These are phyloP conservation scores for Thinopyrum elongatum DNA, from an alignment of 176 grass and related monocot genomes.

Conservation along the genomic window DNA sequence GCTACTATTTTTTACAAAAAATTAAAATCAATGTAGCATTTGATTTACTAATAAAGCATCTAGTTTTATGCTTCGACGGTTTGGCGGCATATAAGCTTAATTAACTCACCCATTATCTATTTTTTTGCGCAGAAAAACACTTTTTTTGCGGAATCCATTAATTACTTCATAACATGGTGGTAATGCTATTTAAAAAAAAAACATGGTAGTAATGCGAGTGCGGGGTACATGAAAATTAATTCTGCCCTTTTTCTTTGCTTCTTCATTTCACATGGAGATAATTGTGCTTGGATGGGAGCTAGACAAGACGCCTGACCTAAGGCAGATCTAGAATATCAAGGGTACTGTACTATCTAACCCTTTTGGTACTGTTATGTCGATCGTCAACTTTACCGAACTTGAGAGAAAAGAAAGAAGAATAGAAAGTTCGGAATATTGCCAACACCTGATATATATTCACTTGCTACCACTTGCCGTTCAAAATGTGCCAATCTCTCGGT, in stretches of 20 bases:
- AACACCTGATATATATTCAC: neutral
- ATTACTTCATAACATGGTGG: too few species aligned
- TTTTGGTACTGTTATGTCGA: constrained; percentile 20
- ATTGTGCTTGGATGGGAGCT: neutral
- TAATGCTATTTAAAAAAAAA: neutral
- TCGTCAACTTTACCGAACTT: constrained; percentile 1
- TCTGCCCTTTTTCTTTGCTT: neutral
- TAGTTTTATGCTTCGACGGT: neutral
- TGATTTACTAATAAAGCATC: too few species aligned
- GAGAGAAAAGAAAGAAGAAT: neutral
- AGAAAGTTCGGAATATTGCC: neutral
- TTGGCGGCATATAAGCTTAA: neutral
- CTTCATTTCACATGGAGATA: neutral
- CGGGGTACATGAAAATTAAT: neutral
- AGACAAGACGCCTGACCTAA: constrained; percentile 48
- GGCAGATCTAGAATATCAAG: constrained; percentile 32
- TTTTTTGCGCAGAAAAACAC: too few species aligned
- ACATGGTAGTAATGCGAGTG: neutral
- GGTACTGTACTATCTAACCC: constrained; percentile 3
- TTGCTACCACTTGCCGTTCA: neutral
- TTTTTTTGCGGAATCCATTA: neutral
- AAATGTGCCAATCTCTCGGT: neutral
- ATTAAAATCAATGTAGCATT: neutral
- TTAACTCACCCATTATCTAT: neutral
- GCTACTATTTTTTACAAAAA: neutral